These are phyloP conservation scores for Goffeauzyma gilvescens DNA, from an alignment of 768 basidiomycete genomes.

Conservation along the genomic window DNA sequence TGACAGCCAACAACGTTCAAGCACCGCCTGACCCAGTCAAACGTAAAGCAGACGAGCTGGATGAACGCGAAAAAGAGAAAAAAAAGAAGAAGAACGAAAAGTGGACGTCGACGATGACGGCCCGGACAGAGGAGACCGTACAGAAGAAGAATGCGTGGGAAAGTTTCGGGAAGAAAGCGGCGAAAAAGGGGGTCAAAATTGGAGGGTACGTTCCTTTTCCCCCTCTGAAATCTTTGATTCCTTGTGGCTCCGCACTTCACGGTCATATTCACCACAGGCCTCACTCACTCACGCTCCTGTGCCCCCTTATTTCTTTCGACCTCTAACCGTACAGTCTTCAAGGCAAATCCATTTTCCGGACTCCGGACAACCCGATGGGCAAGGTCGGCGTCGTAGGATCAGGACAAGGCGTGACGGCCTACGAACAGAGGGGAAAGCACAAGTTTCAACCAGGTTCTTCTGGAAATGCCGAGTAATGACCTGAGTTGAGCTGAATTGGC, in stretches of 20 bases:
- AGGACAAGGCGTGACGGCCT: conserved; percentile 28
- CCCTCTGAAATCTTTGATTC: too few relatives aligned
- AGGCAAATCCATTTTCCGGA: conserved; percentile 30
- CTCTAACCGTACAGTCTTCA: conserved; percentile 20
- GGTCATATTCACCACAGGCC: too few relatives aligned
- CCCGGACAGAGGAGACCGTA: conserved; percentile 28
- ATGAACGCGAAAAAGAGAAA: conserved; percentile 32
- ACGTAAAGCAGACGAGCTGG: conserved; percentile 24
- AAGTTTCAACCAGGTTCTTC: conserved; percentile 23
- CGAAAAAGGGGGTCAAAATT: conserved; percentile 33
- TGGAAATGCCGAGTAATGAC: too few relatives aligned
- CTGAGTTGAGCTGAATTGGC: too few relatives aligned
- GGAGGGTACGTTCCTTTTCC: conserved; percentile 25
- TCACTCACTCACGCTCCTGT: too few relatives aligned
- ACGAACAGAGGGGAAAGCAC: conserved; percentile 31
- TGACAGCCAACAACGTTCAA: too few relatives aligned
- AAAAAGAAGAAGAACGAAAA: conserved; percentile 34
- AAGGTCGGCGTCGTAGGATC: conserved; percentile 31
- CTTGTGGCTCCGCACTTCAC: too few relatives aligned
- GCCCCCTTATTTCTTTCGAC: too few relatives aligned
- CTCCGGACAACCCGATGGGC: conserved; percentile 28
- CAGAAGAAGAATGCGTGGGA: conserved; percentile 33
- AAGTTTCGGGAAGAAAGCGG: conserved; percentile 33
- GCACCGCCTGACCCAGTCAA: conserved; percentile 16
- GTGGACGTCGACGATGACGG: conserved; percentile 30